phyloP scores from a whole-genome alignment of 495 filamentous ascomycete genomes.

The Penicillium ucsense region DNA sequence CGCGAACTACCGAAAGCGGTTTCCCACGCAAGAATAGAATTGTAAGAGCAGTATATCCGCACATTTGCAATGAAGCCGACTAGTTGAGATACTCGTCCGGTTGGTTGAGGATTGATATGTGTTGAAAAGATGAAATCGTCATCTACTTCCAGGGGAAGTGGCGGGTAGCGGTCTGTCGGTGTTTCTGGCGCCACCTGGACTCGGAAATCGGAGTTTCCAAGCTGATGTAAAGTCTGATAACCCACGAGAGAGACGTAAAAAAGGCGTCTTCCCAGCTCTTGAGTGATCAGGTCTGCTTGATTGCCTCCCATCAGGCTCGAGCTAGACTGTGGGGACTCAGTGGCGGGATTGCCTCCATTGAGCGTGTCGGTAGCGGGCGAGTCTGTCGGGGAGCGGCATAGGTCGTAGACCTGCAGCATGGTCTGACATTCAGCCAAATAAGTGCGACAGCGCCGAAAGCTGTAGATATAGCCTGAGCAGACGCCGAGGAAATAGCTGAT shows the following conservation, averaged over 20 bases:
- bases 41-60: constrained; percentile 62
- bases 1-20: constrained; percentile 61
- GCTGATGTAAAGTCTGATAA: constrained; percentile 52
- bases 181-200: constrained; percentile 62
- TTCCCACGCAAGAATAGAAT: constrained; percentile 57
- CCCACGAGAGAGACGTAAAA: constrained; percentile 71
- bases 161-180: constrained; percentile 63
- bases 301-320: constrained; percentile 14
- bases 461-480: constrained; percentile 58
- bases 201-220: constrained; percentile 55
- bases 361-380: constrained; percentile 3
- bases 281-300: constrained; percentile 54
- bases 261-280: constrained; percentile 67
- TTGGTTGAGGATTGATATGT: constrained; percentile 54
- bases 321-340: constrained; percentile 11
- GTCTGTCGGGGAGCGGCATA: constrained; percentile 41
- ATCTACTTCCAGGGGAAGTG: constrained; percentile 69
- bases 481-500: constrained; percentile 78
- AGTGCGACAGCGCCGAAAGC: constrained; percentile 53
- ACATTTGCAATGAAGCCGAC: constrained; percentile 72
- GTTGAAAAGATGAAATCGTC: constrained; percentile 62
- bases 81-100: constrained; percentile 49
- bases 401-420: constrained; percentile 57
- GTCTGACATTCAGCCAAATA: constrained; percentile 68
- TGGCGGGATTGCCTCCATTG: constrained; percentile 13